These are phyloP conservation scores for Cystobasidium sp. DNA, from an alignment of 1,284 basidiomycete genomes.

Conservation along the genomic window DNA sequence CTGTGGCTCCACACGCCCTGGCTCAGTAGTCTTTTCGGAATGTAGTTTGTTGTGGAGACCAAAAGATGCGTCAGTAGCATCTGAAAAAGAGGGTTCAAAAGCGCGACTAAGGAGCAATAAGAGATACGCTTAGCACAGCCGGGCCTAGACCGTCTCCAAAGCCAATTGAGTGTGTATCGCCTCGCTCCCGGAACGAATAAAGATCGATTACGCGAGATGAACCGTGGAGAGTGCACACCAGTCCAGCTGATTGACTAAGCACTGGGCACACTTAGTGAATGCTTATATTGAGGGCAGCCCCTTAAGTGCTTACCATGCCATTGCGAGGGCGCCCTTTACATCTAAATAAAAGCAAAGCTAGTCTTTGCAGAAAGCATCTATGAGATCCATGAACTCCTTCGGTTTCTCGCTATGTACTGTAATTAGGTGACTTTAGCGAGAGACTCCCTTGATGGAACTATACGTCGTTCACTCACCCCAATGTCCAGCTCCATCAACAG, in stretches of 20 bases:
- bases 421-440: neutral
- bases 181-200: neutral
- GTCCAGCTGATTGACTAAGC: too few species aligned
- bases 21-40: too few species aligned
- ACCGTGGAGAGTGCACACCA: too few species aligned
- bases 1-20: too few species aligned
- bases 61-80: neutral
- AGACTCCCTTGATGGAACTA: neutral
- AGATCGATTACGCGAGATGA: neutral
- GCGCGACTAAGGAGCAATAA: neutral
- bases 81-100: neutral
- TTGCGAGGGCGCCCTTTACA: too few species aligned
- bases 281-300: too few species aligned
- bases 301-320: too few species aligned
- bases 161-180: conserved; percentile 1
- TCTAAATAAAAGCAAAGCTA: too few species aligned
- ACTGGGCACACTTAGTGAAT: too few species aligned
- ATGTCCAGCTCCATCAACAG: conserved; percentile 57
- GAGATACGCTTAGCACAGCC: conserved; percentile 1
- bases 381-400: conserved; percentile 55
- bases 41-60: too few species aligned
- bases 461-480: conserved; percentile 56
- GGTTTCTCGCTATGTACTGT: conserved; percentile 56
- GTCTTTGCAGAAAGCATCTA: conserved; percentile 53
- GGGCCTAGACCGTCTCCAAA: neutral